These are phyloP conservation scores for Areca catechu DNA, from an alignment of 176 grass and related monocot genomes.

Conservation along the genomic window DNA sequence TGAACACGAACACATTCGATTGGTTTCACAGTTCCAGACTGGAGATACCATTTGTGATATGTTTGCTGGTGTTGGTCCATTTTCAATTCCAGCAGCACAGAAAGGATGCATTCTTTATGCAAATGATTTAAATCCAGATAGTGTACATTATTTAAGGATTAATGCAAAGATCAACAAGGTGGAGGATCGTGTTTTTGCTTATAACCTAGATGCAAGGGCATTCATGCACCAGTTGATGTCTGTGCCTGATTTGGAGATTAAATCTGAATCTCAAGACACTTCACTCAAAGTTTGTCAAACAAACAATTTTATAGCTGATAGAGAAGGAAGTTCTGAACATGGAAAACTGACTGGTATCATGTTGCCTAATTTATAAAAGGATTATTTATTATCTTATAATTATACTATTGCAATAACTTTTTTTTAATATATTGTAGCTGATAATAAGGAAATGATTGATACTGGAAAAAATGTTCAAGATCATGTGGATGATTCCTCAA, in stretches of 20 bases:
- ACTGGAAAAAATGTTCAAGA: constrained; percentile 17
- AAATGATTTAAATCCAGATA: constrained; percentile 94
- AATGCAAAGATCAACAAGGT: constrained; percentile 88
- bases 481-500: constrained; percentile 23
- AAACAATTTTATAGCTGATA: constrained; percentile 14
- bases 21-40: constrained; percentile 83
- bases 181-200: constrained; percentile 54
- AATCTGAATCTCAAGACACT: constrained; percentile 20
- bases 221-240: constrained; percentile 60
- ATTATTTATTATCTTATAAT: constrained; percentile 4
- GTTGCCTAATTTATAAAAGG: not conserved
- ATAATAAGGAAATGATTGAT: constrained; percentile 30
- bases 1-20: constrained; percentile 83
- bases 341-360: constrained; percentile 32
- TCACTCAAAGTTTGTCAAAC: constrained; percentile 8
- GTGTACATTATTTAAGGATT: constrained; percentile 55
- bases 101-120: constrained; percentile 88
- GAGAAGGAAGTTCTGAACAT: constrained; percentile 28
- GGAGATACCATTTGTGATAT: constrained; percentile 92
- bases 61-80: constrained; percentile 95
- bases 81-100: constrained; percentile 69
- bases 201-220: constrained; percentile 85
- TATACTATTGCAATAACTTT: not conserved
- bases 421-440: not conserved
- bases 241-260: constrained; percentile 32